phyloP scores from a whole-genome alignment of 1,139 yeast genomes.

The Kurtzmaniella quercitrusa region DNA sequence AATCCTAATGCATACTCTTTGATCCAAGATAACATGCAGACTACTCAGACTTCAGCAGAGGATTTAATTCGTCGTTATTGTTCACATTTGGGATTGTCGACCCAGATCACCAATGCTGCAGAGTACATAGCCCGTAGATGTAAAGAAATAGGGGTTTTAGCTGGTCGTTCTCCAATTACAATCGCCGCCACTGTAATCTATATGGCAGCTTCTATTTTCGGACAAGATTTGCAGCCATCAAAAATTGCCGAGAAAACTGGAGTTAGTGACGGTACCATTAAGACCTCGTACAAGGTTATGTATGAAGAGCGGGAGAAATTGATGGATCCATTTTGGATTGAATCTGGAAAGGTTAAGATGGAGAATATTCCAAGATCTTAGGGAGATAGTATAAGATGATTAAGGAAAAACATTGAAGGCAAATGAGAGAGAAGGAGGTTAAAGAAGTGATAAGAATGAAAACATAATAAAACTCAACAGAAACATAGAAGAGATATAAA shows the following conservation, averaged over 20 bases:
- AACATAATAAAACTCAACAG: not conserved
- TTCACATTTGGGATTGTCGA: slow-evolving; percentile 83
- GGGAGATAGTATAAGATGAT: not conserved
- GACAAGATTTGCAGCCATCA: slow-evolving; percentile 63
- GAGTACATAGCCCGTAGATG: slow-evolving; percentile 88
- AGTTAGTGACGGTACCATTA: slow-evolving; percentile 95
- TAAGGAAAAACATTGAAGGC: not conserved
- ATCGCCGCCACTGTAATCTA: slow-evolving; percentile 97
- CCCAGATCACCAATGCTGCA: slow-evolving; percentile 88
- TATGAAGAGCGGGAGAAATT: slow-evolving; percentile 70
- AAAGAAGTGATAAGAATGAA: too few species aligned
- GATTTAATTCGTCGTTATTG: slow-evolving; percentile 95
- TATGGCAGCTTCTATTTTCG: slow-evolving; percentile 83
- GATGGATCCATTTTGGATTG: slow-evolving; percentile 77
- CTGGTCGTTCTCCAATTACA: slow-evolving; percentile 96
- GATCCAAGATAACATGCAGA: slow-evolving; percentile 58
- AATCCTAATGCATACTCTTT: slow-evolving; percentile 35
- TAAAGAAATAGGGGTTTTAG: slow-evolving; percentile 88
- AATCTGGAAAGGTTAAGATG: slow-evolving; percentile 62
- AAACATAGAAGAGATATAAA: not conserved
- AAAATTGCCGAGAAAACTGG: slow-evolving; percentile 94
- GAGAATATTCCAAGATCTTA: slow-evolving; percentile 48
- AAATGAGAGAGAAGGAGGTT: not conserved
- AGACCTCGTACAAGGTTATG: slow-evolving; percentile 83
- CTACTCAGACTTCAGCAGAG: slow-evolving; percentile 89